Base-by-base conservation (phyloP, 2,329 filamentous ascomycete species). In the Ophiostoma himal-ulmi region DNA sequence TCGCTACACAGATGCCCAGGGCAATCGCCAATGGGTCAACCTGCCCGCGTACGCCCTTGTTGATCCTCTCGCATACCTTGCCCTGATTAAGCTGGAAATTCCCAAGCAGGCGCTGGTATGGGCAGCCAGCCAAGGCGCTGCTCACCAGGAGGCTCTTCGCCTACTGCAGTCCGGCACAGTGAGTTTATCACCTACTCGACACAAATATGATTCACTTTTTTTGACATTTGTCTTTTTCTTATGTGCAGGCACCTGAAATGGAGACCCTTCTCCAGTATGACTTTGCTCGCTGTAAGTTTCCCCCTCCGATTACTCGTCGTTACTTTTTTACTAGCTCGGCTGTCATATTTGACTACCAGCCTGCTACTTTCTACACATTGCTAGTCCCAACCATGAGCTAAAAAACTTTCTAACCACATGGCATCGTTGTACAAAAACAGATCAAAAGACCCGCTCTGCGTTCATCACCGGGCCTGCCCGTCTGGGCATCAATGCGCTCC, bases 81-180 rank as follows among this genome's bases (percentile, higher is more conserved):
- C 36, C 36, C 36, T 67, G 8, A 62, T 74, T 10, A 52, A 37
- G 13, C 22, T 1, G 1, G 17, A 62, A 11, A 70, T 73, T 22
- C 68, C 69, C 3, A 2, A 20, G 13, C 22, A 70, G 2, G 52
- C 67, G 0, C 30, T 26, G 26, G 5, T 17, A 8, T 73, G 71
- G 72, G 71, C 73, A 7, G 54, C 52, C 6, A 36, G 13, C 1
- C 37, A 71, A 17, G 69, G 73, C 14, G n/a, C 11, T 3, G 71
- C 70, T 3, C 73, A 74, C 41, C 52, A n/a, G 1, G 73, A 74
- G 22, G 73, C 73, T 26, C 54, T 74, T 1, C 71, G 71, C 10
- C 37, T 74, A 26, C 48, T 71, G 11, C 8, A 68, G 30, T 6
- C 62, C 0, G 71, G 70, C 4, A 7, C 41, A 20, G 73, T 73